Evolutionary conservation across 1,139 yeast species (phyloP), one percentile per base, ranked within the genome.

Genomic region (Lodderomyces theae): DNA sequence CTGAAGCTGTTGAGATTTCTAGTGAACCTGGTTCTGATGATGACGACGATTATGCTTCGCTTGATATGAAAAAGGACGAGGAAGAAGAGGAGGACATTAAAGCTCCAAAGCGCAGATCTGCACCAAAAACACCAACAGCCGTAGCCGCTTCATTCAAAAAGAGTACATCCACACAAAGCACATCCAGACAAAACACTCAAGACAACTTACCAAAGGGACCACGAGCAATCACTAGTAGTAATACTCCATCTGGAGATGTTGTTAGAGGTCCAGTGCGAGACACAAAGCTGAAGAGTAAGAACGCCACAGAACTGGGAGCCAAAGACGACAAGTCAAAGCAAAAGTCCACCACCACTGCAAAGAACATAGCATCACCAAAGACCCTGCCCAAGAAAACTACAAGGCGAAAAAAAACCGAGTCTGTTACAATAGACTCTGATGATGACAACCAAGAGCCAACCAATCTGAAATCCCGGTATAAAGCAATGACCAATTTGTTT

Each of bases 51-150:
- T 4, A 28, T 28, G n/a, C n/a, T n/a, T n/a, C n/a, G n/a, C n/a
- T n/a, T n/a, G n/a, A n/a, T n/a, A n/a, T n/a, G n/a, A n/a, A n/a
- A n/a, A n/a, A n/a, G n/a, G n/a, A n/a, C n/a, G 17, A 35, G 8
- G 38, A 35, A 23, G 38, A 25, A 19, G 38, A 35, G 32, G 23
- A 35, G 13, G 28, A 19, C 3, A 18, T 28, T 7, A 15, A n/a
- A 7, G 12, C 29, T 10, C 26, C 30, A 10, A 23, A 34, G 13
- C 19, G 15, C 11, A 15, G 8, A 10, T 5, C 17, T 13, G 12
- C 16, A 11, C 18, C 36, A 23, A 23, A 15, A 10, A 12, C 28
- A 33, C n/a, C n/a, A n/a, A n/a, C n/a, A n/a, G n/a, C n/a, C n/a
- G n/a, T n/a, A n/a, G n/a, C n/a, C n/a, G n/a, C n/a, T n/a, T n/a